Conservation (phyloP, 2,329 filamentous ascomycete genomes). For the Zymoseptoria brevis region DNA sequence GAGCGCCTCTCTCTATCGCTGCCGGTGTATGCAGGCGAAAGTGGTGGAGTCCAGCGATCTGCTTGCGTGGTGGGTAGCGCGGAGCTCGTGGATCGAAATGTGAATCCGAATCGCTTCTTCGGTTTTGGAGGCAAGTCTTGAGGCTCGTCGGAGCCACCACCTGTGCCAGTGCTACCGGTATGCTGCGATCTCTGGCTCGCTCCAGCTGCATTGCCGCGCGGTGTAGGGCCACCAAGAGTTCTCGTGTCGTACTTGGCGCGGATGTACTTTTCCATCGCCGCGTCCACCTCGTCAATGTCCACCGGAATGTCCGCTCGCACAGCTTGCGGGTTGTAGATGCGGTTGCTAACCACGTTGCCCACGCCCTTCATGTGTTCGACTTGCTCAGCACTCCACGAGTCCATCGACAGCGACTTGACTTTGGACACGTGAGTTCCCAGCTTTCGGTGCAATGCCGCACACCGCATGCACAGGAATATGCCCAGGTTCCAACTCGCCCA, state of each 20-base stretch:
- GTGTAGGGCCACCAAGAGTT: conserved; percentile 30
- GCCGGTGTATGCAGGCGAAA: conserved; percentile 29
- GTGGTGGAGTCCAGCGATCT: conserved; percentile 28
- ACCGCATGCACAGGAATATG: conserved; percentile 95
- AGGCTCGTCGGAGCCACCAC: conserved; percentile 40
- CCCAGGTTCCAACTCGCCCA: conserved; percentile 99
- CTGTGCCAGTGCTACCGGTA: conserved; percentile 46
- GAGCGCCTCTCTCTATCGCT: conserved; percentile 17
- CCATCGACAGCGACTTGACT: conserved; percentile 97
- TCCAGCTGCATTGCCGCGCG: conserved; percentile 22
- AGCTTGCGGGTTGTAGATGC: conserved; percentile 79
- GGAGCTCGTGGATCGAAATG: conserved; percentile 61
- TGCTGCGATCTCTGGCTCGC: conserved; percentile 48
- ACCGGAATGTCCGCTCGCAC: conserved; percentile 76
- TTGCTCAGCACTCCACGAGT: conserved; percentile 92
- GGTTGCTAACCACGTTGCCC: conserved; percentile 80
- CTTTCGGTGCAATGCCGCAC: conserved; percentile 89
- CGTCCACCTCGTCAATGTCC: conserved; percentile 86
- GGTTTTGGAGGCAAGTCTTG: conserved; percentile 54
- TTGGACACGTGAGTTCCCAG: conserved; percentile 96
- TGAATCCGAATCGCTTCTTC: conserved; percentile 54
- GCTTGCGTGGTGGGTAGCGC: conserved; percentile 55
- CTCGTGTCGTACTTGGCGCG: conserved; percentile 81
- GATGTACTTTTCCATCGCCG: conserved; percentile 91
- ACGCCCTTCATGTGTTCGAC: conserved; percentile 97